These are phyloP conservation scores for Juglanconis sp. DNA, from an alignment of 2,329 filamentous ascomycete species.

Conservation along the genomic window DNA sequence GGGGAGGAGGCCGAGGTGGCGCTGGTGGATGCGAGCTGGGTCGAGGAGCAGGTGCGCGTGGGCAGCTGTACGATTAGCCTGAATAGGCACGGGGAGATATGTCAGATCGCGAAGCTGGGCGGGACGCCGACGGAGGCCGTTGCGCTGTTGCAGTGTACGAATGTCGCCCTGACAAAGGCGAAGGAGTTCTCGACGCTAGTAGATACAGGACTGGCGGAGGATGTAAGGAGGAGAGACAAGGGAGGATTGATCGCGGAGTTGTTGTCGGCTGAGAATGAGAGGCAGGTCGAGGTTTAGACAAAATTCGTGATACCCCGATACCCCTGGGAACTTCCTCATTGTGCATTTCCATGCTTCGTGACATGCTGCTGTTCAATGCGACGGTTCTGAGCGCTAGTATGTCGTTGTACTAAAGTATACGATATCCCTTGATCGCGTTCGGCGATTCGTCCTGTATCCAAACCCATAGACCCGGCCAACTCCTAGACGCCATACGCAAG, in stretches of 20 bases:
- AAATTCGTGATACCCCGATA: slow-evolving; percentile 41
- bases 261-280: slow-evolving; percentile 77
- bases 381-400: neutral
- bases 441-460: neutral
- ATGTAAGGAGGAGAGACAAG: slow-evolving; percentile 73
- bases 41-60: slow-evolving; percentile 74
- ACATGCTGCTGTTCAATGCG: neutral
- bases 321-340: slow-evolving; percentile 24
- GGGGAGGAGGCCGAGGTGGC: slow-evolving; percentile 67
- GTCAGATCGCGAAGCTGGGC: slow-evolving; percentile 86
- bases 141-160: slow-evolving; percentile 71
- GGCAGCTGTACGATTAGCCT: slow-evolving; percentile 78
- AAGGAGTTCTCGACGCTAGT: slow-evolving; percentile 76
- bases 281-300: slow-evolving; percentile 39
- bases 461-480: neutral
- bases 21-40: slow-evolving; percentile 66
- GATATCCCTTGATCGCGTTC: neutral
- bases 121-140: slow-evolving; percentile 79
- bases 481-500: slow-evolving; percentile 4
- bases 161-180: slow-evolving; percentile 71
- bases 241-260: slow-evolving; percentile 75
- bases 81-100: slow-evolving; percentile 86
- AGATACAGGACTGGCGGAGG: slow-evolving; percentile 69
- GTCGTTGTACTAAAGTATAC: neutral
- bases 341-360: slow-evolving; percentile 6